Evolutionary conservation across 495 filamentous ascomycete genomes (phyloP), one percentile per base, ranked within the genome.

Genomic region (Penicillium cosmopolitanum): DNA sequence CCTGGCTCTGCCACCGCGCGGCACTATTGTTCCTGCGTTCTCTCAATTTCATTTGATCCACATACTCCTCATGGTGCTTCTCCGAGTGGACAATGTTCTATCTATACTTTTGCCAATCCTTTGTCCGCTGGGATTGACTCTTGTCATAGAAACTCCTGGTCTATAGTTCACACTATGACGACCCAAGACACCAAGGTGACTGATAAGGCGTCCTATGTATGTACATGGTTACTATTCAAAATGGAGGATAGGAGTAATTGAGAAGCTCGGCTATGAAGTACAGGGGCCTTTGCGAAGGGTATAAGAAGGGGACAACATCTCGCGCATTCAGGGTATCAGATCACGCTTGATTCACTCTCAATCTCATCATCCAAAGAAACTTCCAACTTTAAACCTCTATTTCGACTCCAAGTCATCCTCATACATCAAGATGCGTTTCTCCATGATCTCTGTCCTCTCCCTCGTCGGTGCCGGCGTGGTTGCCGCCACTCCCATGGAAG

Each of bases 381-480:
- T 44, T 44, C 42, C 16, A 44, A n/a, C 42, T 44, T 9, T 44
- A 8, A 16, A 44, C 9, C 15, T 9, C n/a, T 44, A 16, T 44
- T 44, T 16, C 16, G 5, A 44, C 42, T 19, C 13, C 16, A 6
- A 44, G 42, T 44, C 16, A 19, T 31, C 42, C 16, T 16, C 7
- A 16, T 19, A 35, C 47, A 53, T 56, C 65, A 73, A 59, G 42
- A 75, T 77, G 74, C 67, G 67, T 58, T 58, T 72, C 66, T 62
- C 64, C 44, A 55, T 70, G 46, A 51, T 68, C 60, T 70, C 72
- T 51, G 60, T 67, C 28, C 38, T 73, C 8, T 63, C 65, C 18
- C 40, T 69, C 18, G 64, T 65, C 51, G 44, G 61, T 23, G 60
- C 63, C 56, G 53, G 55, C 44, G 58, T 71, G 56, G 67, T 55